These are phyloP conservation scores for Paraphoma chrysanthemicola DNA, from an alignment of 2,329 filamentous ascomycete genomes.

Conservation along the genomic window DNA sequence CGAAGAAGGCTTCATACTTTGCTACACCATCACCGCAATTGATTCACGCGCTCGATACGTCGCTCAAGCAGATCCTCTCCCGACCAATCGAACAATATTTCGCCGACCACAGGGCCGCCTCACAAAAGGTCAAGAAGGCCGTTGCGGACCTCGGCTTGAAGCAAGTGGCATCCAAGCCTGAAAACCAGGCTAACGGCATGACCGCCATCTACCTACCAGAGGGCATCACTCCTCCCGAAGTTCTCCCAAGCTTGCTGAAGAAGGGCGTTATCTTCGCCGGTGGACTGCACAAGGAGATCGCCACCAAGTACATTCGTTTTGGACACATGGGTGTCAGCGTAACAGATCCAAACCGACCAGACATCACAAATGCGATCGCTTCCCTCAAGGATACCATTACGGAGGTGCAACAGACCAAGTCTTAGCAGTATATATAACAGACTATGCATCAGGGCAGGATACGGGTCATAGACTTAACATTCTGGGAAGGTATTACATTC, in stretches of 20 bases:
- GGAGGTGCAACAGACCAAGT: constrained; percentile 57
- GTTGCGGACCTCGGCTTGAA: constrained; percentile 82
- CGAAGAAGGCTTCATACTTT: constrained; percentile 97
- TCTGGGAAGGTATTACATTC: background rate
- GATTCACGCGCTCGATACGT: constrained; percentile 88
- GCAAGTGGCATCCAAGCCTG: constrained; percentile 82
- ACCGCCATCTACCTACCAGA: constrained; percentile 96
- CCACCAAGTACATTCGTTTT: constrained; percentile 90
- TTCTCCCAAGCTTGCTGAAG: constrained; percentile 83
- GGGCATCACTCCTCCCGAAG: constrained; percentile 76
- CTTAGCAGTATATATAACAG: background rate
- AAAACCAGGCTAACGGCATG: constrained; percentile 96
- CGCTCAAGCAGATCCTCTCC: constrained; percentile 84
- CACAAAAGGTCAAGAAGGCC: constrained; percentile 85
- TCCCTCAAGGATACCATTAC: constrained; percentile 76
- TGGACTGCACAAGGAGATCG: constrained; percentile 95
- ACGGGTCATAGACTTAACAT: background rate
- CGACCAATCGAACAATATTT: constrained; percentile 83
- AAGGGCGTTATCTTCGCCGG: constrained; percentile 94
- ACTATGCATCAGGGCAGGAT: too few species aligned
- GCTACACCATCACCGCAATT: constrained; percentile 95
- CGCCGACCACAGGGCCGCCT: constrained; percentile 77
- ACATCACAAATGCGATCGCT: constrained; percentile 84
- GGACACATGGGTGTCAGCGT: constrained; percentile 98
- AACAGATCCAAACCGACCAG: constrained; percentile 77